These are phyloP conservation scores for Pseudocercospora cruenta DNA, from an alignment of 2,329 filamentous ascomycete species.

Conservation along the genomic window DNA sequence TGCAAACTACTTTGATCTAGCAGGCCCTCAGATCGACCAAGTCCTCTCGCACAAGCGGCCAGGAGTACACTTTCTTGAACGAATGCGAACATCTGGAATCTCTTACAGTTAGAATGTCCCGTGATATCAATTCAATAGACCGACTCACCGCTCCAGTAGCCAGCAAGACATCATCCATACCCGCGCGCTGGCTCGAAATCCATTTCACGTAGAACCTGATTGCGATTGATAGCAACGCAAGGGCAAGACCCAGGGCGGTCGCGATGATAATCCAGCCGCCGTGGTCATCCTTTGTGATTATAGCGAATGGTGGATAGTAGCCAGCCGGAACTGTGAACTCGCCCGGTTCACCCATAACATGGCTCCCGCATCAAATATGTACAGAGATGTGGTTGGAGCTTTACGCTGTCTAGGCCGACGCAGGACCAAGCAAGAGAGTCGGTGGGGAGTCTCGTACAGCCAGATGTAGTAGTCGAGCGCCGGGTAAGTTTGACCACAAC, in stretches of 20 bases:
- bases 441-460: neutral
- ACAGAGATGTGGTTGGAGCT: neutral
- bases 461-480: neutral
- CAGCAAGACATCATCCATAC: conserved; percentile 24
- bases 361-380: conserved; percentile 18
- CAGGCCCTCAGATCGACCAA: conserved; percentile 19
- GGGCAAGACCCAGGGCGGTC: conserved; percentile 22
- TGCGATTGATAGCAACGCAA: conserved; percentile 21
- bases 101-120: neutral
- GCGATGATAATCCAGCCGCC: conserved; percentile 43
- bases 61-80: conserved; percentile 22
- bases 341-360: conserved; percentile 7
- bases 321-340: conserved; percentile 24
- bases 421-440: neutral
- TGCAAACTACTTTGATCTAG: conserved; percentile 9
- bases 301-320: conserved; percentile 27
- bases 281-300: conserved; percentile 38
- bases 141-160: conserved; percentile 15
- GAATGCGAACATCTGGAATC: conserved; percentile 13
- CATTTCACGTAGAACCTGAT: conserved; percentile 24
- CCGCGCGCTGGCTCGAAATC: conserved; percentile 15
- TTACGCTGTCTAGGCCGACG: neutral
- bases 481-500: neutral
- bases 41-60: conserved; percentile 23
- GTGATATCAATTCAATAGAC: neutral